Evolutionary conservation across 2,329 filamentous ascomycete genomes (phyloP), one percentile per base, ranked within the genome.

Genomic region (Phyllosticta citrichinensis): DNA sequence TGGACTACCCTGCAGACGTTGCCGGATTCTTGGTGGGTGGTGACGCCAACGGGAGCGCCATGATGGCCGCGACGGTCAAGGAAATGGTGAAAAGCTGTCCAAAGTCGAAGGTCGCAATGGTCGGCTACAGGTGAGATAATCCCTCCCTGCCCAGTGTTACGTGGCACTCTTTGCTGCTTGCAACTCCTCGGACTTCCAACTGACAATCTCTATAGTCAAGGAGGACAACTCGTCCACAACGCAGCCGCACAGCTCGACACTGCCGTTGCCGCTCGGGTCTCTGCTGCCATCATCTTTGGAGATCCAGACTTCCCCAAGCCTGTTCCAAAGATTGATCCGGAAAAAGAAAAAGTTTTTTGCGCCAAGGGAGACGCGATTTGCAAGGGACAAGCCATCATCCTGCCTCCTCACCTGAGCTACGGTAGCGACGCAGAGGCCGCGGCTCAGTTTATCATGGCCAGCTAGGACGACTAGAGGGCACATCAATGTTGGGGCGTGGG

Each of bases 1-100:
- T 83, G n/a, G 72, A 79, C 35, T 84, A 84, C 65, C 70, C 77
- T 2, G 81, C 81, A 17, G 64, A 68, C 35, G 56, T 72, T 4
- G 62, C 69, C 2, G 80, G 80, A 0, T 82, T 80, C 63, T 67
- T 80, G 4, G 70, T 70, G 12, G 77, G 78, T 6, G 80, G 80
- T 1, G 79, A 80, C 63, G 65, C 68, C 3, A 67, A 61, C 10
- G 80, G 80, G 5, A 77, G 76, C 57, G 66, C 67, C 50, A 73
- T 70, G 61, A 81, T 82, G 78, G 76, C 76, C 30, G 65, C 72
- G 22, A 68, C 70, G 66, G 70, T 73, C 1, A 67, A 66, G n/a
- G 66, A 76, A 63, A 76, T 77, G 3, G 71, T 73, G 54, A 65
- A 67, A n/a, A 68, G 73, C 47, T 81, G 79, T 63, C 78, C 79